Evolutionary conservation across 345 rosid genomes (phyloP), one percentile per base, ranked within the genome.

Genomic region (Balakata baccata): DNA sequence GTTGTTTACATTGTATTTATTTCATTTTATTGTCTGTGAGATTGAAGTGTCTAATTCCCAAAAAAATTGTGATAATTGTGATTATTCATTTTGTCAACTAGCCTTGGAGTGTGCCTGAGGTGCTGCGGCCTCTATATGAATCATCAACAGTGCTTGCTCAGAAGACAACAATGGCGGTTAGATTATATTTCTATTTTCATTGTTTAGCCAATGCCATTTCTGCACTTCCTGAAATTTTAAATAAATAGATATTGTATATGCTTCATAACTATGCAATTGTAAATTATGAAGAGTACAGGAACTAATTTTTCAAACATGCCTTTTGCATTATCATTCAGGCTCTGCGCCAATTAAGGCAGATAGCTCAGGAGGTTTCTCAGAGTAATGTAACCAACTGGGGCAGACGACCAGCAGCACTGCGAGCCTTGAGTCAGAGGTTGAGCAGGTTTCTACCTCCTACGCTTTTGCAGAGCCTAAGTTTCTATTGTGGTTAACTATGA

Each of bases 71-170:
- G 34, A 39, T 49, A 50, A 58, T 69, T 64, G n/a, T 51, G 69
- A 49, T 16, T 82, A 11, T 74, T 75, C 61, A 57, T 81, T 75
- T 54, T 52, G 66, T 74, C 64, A 57, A 54, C 76, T 76, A 96
- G 99, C 98, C 99, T 22, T 89, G 98, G 91, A 89, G 93, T 37
- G 99, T 96, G 77, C 98, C 99, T 56, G 99, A 96, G 84, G 99
- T 96, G 72, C 75, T 96, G 69, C 96, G 99, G 43, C 97, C 99
- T 0, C 86, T 93, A 50, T 96, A 93, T 43, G 99, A 96, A 82
- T 96, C 98, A 72, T 92, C 99, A 70, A 89, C 89, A 51, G 87
- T 89, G 74, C 99, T 96, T 78, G 97, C 99, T 6, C 99, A 96
- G 75, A 96, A 90, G 89, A 91, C 89, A 74, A 96, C 99, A 51